These are phyloP conservation scores for Nemania sp. DNA, from an alignment of 2,329 filamentous ascomycete species.

Conservation along the genomic window DNA sequence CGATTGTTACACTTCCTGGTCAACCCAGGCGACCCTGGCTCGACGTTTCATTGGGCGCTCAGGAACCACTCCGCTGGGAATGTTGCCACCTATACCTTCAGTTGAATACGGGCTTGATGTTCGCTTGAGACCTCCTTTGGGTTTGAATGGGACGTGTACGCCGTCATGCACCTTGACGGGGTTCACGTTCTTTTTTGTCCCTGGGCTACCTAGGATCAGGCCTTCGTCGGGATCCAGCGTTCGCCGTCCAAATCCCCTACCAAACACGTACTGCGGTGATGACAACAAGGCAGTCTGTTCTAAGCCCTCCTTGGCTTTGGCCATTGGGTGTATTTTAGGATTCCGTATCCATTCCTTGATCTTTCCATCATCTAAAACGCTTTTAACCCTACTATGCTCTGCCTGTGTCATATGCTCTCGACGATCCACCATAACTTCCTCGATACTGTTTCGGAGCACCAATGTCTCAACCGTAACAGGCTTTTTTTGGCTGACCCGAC, in stretches of 20 bases:
- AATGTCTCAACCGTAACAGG: slow-evolving; percentile 88
- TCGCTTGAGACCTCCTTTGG: slow-evolving; percentile 37
- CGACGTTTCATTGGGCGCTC: slow-evolving; percentile 38
- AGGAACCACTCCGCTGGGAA: not conserved
- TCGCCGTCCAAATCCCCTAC: slow-evolving; percentile 61
- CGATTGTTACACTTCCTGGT: slow-evolving; percentile 29
- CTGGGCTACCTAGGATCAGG: slow-evolving; percentile 51
- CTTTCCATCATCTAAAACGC: slow-evolving; percentile 67
- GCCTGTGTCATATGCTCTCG: slow-evolving; percentile 79
- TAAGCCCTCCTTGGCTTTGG: slow-evolving; percentile 50
- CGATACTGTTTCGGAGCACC: slow-evolving; percentile 81
- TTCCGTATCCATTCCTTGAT: slow-evolving; percentile 72
- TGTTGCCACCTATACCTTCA: slow-evolving; percentile 1
- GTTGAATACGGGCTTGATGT: slow-evolving; percentile 27
- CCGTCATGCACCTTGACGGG: not conserved
- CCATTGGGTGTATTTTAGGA: slow-evolving; percentile 58
- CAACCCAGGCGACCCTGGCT: slow-evolving; percentile 30
- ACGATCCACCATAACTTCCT: slow-evolving; percentile 83
- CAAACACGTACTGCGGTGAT: slow-evolving; percentile 63
- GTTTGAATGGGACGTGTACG: slow-evolving; percentile 26
- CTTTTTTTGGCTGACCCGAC: slow-evolving; percentile 85
- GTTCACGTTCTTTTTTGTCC: slow-evolving; percentile 24
- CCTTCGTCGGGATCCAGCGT: slow-evolving; percentile 61
- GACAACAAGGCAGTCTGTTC: slow-evolving; percentile 63
- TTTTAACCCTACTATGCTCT: slow-evolving; percentile 67